phyloP scores from a whole-genome alignment of 176 grass and related monocot species.

The Poa annua region DNA sequence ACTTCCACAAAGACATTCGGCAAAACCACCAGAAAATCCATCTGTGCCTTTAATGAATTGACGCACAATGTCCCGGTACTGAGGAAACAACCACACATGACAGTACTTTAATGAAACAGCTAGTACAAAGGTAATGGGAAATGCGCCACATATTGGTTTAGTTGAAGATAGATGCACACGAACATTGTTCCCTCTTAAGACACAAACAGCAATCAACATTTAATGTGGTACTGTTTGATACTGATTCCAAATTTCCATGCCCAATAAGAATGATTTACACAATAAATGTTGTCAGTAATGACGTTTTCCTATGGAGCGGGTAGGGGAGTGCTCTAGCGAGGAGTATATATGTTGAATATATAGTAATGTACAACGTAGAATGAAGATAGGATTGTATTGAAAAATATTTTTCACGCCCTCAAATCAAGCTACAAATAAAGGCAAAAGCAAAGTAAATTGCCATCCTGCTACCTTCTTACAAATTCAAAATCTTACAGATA shows the following conservation, averaged over 20 bases:
- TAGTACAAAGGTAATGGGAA: constrained; percentile 18
- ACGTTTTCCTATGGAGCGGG: neutral
- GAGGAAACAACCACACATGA: constrained; percentile 44
- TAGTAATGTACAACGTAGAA: neutral
- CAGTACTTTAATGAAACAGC: constrained; percentile 28
- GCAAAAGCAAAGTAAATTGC: neutral
- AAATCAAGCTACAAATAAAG: constrained; percentile 17
- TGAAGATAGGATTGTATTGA: neutral
- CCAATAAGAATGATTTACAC: neutral
- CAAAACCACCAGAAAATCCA: constrained; percentile 94
- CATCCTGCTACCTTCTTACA: neutral
- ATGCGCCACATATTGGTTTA: constrained; percentile 15
- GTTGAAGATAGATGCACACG: constrained; percentile 29
- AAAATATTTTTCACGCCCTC: neutral
- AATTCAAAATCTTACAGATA: neutral
- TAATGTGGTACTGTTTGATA: constrained; percentile 10
- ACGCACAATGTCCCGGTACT: constrained; percentile 92
- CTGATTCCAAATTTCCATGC: constrained; percentile 2
- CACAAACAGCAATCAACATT: constrained; percentile 2
- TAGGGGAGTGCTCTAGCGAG: neutral
- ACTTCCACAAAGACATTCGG: constrained; percentile 92
- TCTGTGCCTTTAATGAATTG: constrained; percentile 98
- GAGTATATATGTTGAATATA: neutral
- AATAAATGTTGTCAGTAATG: neutral
- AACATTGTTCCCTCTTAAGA: constrained; percentile 6